Evolutionary conservation across 2,329 filamentous ascomycete genomes (phyloP).

Genomic region (Aspergillus sp.): DNA sequence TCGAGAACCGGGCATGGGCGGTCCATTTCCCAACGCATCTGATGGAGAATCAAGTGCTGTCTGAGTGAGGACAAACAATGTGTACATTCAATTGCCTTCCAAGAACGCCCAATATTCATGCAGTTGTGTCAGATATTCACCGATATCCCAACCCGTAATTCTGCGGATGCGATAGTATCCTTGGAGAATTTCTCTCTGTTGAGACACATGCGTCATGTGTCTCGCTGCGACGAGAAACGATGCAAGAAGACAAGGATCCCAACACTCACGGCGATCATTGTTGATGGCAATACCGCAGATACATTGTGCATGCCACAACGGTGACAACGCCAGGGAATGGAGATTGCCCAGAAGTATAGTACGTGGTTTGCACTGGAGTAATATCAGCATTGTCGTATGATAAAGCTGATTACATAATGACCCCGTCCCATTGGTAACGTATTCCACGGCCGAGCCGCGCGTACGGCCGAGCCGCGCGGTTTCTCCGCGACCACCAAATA

Average conservation of each 20-base stretch:
- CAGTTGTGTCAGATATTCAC: conserved; percentile 11
- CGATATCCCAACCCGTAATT: conserved; percentile 40
- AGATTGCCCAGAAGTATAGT: conserved; percentile 30
- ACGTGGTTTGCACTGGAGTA: conserved; percentile 49
- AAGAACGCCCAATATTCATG: conserved; percentile 13
- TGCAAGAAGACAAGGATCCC: conserved; percentile 45
- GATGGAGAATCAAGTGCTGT: neutral
- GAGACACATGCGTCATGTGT: conserved; percentile 44
- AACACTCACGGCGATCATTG: conserved; percentile 40
- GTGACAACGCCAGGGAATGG: conserved; percentile 32
- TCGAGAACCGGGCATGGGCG: too few relatives aligned
- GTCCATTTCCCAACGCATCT: conserved; percentile 1
- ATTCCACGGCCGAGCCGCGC: too few relatives aligned
- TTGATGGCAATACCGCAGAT: conserved; percentile 46
- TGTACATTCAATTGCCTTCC: neutral
- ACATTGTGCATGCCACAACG: conserved; percentile 45
- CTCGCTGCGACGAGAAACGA: conserved; percentile 42
- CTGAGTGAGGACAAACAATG: neutral
- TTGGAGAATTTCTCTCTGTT: conserved; percentile 39
- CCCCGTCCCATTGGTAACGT: conserved; percentile 40
- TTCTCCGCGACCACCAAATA: too few relatives aligned
- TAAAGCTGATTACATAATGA: conserved; percentile 49
- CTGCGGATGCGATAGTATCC: conserved; percentile 33
- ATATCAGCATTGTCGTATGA: conserved; percentile 49
- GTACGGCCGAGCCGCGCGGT: too few relatives aligned